Conservation (phyloP, 192 early-diverging fungal genomes). For the Thamnidium elegans region DNA sequence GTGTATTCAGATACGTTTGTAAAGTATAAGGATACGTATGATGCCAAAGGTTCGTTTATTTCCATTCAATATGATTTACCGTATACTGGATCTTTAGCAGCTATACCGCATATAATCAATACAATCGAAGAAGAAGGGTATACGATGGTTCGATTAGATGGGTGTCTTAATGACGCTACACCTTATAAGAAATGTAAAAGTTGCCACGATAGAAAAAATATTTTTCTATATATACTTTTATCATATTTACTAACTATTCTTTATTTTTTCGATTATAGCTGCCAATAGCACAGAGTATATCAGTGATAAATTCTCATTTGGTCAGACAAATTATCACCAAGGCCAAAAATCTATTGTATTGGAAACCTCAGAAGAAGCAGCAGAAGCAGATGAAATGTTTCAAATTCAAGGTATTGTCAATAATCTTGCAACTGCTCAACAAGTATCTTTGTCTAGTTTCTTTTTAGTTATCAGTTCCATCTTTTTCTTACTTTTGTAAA, state of each 20-base stretch:
- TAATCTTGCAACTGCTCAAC: neutral
- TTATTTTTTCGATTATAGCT: constrained; percentile 3
- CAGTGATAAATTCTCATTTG: constrained; percentile 43
- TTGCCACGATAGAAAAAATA: too few relatives aligned
- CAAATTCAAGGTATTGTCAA: neutral
- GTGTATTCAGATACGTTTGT: constrained; percentile 41
- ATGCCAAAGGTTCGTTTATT: constrained; percentile 48
- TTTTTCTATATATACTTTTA: neutral
- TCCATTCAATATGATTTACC: constrained; percentile 50
- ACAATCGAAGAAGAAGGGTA: constrained; percentile 47
- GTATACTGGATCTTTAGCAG: constrained; percentile 39
- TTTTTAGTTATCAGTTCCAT: neutral
- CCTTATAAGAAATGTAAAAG: constrained; percentile 48
- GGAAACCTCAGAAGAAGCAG: constrained; percentile 5
- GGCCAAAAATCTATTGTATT: constrained; percentile 35
- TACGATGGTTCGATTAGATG: constrained; percentile 52
- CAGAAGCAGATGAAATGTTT: neutral
- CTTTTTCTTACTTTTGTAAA: neutral
- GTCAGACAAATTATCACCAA: constrained; percentile 36
- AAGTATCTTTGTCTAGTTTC: neutral
- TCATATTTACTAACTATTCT: neutral
- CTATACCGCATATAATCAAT: constrained; percentile 40
- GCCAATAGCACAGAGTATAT: constrained; percentile 36
- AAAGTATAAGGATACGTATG: constrained; percentile 45
- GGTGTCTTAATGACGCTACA: constrained; percentile 41